Evolutionary conservation across 202 grass and related monocot genomes (phyloP).

Genomic region (Bolboschoenoplectus hybrid): DNA sequence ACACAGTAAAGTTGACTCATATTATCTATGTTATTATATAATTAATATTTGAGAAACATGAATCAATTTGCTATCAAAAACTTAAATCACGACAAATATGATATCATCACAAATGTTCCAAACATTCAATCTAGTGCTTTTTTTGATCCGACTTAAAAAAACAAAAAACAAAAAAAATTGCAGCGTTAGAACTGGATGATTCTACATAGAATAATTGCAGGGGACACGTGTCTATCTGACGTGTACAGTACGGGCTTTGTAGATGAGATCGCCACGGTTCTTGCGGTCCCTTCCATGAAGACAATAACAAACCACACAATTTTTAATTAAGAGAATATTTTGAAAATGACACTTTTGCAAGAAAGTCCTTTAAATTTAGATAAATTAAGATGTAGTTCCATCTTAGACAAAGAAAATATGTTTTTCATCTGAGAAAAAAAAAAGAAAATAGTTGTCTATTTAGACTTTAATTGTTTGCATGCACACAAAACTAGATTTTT

Average conservation of each 20-base stretch:
- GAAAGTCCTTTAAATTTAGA: not conserved
- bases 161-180: not conserved
- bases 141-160: too few species aligned
- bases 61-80: too few species aligned
- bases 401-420: not conserved
- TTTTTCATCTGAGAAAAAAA: not conserved
- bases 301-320: not conserved
- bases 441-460: not conserved
- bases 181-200: not conserved
- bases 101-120: too few species aligned
- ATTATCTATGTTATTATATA: too few species aligned
- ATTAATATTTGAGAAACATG: too few species aligned
- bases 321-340: not conserved
- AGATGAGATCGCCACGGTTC: constrained; percentile 32
- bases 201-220: not conserved
- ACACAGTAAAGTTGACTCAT: too few species aligned
- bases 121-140: too few species aligned
- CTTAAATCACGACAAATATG: too few species aligned
- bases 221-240: not conserved
- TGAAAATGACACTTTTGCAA: constrained; percentile 14
- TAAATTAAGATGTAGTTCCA: not conserved
- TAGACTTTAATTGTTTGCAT: not conserved
- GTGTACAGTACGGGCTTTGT: not conserved
- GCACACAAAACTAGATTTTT: not conserved
- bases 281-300: not conserved